Base-by-base conservation (phyloP, 2,329 filamentous ascomycete species). In the Venturia effusa region DNA sequence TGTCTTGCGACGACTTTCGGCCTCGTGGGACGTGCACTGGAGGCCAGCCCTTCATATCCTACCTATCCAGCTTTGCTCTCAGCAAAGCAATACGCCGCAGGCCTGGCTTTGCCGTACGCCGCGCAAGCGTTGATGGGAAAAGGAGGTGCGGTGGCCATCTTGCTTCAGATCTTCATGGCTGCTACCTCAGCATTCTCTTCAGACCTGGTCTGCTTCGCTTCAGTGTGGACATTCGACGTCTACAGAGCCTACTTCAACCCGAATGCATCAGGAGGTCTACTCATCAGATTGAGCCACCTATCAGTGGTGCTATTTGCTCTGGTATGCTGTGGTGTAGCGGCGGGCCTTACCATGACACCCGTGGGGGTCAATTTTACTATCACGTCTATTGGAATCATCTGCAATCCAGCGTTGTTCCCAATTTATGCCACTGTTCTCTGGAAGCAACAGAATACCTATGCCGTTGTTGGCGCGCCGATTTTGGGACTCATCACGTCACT, bases 121-220 rank as follows among this genome's bases (percentile, higher is more conserved):
- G 68, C 72, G 1, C 65, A 68, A 48, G 72, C 75, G 0, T 67
- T 79, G 6, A 69, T 78, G 1, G 74, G 75, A 0, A 72, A 68
- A 45, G 72, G 72, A 19, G 75, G 74, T 1, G 72, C 73, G 0
- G 72, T 70, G 0, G 68, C 74, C 11, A 67, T 76, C 67, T 68
- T 77, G 17, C 67, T 80, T 4, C 71, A 79, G 22, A 71, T 80
- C 0, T 80, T 80, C 71, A 80, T 80, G 78, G 77, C 78, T 4
- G 76, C 78, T 5, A 80, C 79, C 0, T 74, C 71, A 4, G 75
- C 75, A 0, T 78, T 78, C 51, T 76, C 71, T 2, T 76, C 78
- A 0, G 77, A 81, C 64, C 72, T 79, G 8, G 79, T 80, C n/a
- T 77, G 73, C 3, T 72, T 75, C 2, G 73, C 74, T 1, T 73